Evolutionary conservation across 169 alveolate genomes (phyloP).

Genomic region (Babesia microti): DNA sequence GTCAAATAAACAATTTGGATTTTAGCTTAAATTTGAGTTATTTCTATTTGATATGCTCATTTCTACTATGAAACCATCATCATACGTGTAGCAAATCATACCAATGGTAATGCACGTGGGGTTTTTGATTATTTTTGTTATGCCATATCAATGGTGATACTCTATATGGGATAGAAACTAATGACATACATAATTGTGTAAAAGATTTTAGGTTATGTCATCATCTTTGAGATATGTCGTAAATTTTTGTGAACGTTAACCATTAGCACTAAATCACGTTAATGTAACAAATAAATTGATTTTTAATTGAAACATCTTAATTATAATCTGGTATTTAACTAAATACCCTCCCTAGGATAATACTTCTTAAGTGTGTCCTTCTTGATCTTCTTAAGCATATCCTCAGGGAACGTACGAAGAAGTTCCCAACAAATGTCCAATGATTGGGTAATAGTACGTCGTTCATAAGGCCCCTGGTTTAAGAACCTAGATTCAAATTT

Average conservation of each 20-base stretch:
- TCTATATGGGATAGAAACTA: too few relatives aligned
- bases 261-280: neutral
- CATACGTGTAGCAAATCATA: too few relatives aligned
- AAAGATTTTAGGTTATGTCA: neutral
- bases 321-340: too few relatives aligned
- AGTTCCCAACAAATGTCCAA: slow-evolving; percentile 97
- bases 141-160: neutral
- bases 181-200: neutral
- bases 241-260: neutral
- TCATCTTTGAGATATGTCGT: neutral
- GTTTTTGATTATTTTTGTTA: slow-evolving; percentile 2
- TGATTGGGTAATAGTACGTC: slow-evolving; percentile 91
- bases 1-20: slow-evolving; percentile 53
- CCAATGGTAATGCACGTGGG: too few relatives aligned
- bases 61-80: neutral
- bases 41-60: neutral
- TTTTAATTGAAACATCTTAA: too few relatives aligned
- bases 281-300: slow-evolving; percentile 20
- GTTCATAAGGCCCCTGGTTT: slow-evolving; percentile 93
- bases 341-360: slow-evolving; percentile 63
- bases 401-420: slow-evolving; percentile 97
- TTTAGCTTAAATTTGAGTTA: slow-evolving; percentile 6
- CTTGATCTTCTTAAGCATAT: slow-evolving; percentile 92
- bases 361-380: slow-evolving; percentile 53
- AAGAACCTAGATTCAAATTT: slow-evolving; percentile 94